A percentile compares a stretch with the other conserved stretches of the same genome.
These are phyloP conservation scores for Symbiodinium pilosum DNA, from an alignment of 73 alveolate genomes.

Conservation along the genomic window DNA sequence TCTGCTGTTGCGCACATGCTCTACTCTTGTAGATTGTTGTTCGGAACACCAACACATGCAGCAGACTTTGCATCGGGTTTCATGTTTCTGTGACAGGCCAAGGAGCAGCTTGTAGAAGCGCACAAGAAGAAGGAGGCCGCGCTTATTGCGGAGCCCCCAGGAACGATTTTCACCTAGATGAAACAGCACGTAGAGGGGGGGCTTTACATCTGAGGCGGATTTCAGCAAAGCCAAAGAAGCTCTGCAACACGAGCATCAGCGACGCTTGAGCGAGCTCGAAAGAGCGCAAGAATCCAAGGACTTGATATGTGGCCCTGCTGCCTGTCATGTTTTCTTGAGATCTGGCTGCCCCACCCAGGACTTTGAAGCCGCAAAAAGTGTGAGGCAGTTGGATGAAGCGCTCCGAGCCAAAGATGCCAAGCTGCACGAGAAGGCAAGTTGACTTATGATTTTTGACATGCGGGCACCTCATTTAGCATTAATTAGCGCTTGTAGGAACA, in stretches of 20 bases:
- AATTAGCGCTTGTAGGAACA: neutral
- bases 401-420: neutral
- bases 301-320: neutral
- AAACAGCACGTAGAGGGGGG: neutral
- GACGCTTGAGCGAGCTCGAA: neutral
- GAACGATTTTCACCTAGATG: too few species aligned
- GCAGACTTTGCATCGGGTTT: too few species aligned
- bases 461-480: too few species aligned
- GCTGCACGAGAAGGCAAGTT: neutral
- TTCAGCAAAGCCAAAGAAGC: conserved; percentile 18
- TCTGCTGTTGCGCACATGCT: too few species aligned
- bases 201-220: neutral
- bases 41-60: too few species aligned
- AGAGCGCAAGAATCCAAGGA: neutral
- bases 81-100: neutral
- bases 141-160: neutral
- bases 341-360: neutral
- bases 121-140: conserved; percentile 58
- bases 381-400: neutral
- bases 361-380: neutral
- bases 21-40: too few species aligned
- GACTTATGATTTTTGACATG: too few species aligned
- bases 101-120: conserved; percentile 58
- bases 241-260: conserved; percentile 23
- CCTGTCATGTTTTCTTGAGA: neutral